Evolutionary conservation across 73 alveolate species (phyloP).

Genomic region (Tetrahymena borealis): DNA sequence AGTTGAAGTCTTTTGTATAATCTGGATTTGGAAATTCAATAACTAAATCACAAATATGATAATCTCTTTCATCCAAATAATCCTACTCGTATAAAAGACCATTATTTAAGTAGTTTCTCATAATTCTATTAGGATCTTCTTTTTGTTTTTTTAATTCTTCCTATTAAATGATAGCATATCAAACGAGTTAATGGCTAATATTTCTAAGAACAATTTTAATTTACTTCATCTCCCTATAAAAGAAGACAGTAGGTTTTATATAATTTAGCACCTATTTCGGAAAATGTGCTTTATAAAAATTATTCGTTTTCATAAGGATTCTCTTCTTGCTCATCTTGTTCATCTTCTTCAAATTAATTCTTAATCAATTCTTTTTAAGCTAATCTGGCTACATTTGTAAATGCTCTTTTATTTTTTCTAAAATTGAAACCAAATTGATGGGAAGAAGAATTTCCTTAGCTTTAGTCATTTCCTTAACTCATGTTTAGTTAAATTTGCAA

Average conservation of each 20-base stretch:
- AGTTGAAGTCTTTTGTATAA: not conserved
- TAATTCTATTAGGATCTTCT: not conserved
- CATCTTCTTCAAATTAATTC: not conserved
- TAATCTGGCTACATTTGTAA: not conserved
- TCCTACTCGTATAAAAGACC: not conserved
- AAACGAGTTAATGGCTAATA: no score
- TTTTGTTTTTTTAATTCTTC: not conserved
- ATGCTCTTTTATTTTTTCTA: not conserved
- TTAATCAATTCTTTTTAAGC: not conserved
- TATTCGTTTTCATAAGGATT: not conserved
- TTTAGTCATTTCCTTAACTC: not conserved
- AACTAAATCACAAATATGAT: not conserved
- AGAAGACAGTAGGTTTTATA: not conserved
- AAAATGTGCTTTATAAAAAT: not conserved
- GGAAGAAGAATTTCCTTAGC: not conserved
- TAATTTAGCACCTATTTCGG: not conserved
- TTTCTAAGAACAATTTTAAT: not conserved
- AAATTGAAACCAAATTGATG: not conserved
- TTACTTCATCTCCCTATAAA: not conserved
- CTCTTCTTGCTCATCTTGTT: not conserved
- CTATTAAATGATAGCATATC: not conserved
- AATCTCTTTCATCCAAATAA: not conserved
- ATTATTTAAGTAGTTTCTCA: not conserved
- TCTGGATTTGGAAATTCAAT: not conserved
- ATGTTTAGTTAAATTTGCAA: not conserved